Evolutionary conservation across 2,329 filamentous ascomycete genomes (phyloP).

Genomic region (Epichloe uncinata): DNA sequence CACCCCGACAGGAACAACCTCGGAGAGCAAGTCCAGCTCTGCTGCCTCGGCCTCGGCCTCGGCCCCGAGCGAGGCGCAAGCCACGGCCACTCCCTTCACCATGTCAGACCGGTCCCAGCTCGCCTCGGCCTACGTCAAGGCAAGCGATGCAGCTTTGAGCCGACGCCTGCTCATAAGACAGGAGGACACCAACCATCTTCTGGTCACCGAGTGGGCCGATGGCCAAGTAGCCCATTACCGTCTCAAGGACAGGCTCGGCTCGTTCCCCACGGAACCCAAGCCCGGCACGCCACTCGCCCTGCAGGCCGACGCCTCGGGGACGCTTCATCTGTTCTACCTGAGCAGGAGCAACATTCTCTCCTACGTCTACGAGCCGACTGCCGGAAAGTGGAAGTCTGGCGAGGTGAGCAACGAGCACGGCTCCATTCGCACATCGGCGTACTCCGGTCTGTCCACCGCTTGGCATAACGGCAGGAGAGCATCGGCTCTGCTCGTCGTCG

Average conservation of each 20-base stretch:
- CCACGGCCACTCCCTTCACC: constrained; percentile 4
- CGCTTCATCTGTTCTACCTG: constrained; percentile 13
- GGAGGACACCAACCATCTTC: constrained; percentile 10
- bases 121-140: constrained; percentile 6
- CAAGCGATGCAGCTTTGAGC: background rate
- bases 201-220: constrained; percentile 6
- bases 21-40: background rate
- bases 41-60: background rate
- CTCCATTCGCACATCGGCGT: constrained; percentile 1
- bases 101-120: constrained; percentile 9
- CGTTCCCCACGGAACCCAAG: constrained; percentile 4
- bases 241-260: constrained; percentile 6
- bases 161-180: constrained; percentile 12
- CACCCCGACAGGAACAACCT: too few relatives aligned
- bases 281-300: constrained; percentile 11
- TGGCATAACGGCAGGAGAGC: constrained; percentile 9
- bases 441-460: constrained; percentile 10
- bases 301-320: constrained; percentile 7
- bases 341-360: constrained; percentile 6
- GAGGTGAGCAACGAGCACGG: constrained; percentile 1
- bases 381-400: constrained; percentile 9
- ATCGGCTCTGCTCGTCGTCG: constrained; percentile 7
- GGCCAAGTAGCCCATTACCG: constrained; percentile 3
- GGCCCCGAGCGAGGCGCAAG: background rate
- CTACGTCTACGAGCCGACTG: constrained; percentile 6